Percentiles rank a stretch among this genome's conserved stretches.
Evolutionary conservation across 116 monocot genomes (phyloP).

Genomic region (Cymodocea nodosa): DNA sequence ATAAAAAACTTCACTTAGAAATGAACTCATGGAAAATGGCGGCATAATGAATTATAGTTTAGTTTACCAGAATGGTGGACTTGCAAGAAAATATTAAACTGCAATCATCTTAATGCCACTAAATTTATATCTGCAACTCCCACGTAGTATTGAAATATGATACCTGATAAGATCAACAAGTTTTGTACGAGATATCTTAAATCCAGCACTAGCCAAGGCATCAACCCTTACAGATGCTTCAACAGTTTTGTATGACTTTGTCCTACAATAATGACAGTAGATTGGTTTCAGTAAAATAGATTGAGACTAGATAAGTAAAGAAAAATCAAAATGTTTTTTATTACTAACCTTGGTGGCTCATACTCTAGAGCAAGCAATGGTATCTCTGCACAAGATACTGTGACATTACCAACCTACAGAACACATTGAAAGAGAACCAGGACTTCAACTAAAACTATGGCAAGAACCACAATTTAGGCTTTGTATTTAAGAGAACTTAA

Average conservation of each 20-base stretch:
- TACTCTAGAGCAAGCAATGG: constrained; percentile 93
- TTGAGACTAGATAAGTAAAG: not conserved
- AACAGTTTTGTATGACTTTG: constrained; percentile 64
- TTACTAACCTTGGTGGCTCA: constrained; percentile 69
- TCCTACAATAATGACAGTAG: constrained; percentile 25
- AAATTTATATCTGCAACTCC: too few species aligned
- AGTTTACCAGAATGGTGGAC: too few species aligned
- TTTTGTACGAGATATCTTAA: constrained; percentile 91
- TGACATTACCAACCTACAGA: constrained; percentile 71
- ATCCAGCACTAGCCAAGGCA: constrained; percentile 96
- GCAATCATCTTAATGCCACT: not conserved
- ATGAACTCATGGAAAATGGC: too few species aligned
- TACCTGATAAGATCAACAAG: constrained; percentile 87
- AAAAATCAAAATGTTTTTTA: not conserved
- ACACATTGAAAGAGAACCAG: constrained; percentile 1
- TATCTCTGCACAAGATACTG: constrained; percentile 67
- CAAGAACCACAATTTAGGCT: not conserved
- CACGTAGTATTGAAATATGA: not conserved
- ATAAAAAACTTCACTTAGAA: too few species aligned
- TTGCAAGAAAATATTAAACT: too few species aligned
- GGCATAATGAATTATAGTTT: too few species aligned
- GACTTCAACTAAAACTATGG: not conserved
- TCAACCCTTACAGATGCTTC: constrained; percentile 90
- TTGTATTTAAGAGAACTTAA: too few species aligned
- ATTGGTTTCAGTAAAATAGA: not conserved